A percentile compares a stretch with the other conserved stretches of the same genome.
These are phyloP conservation scores for Lepidium africanum DNA, from an alignment of 345 rosid genomes.

Conservation along the genomic window DNA sequence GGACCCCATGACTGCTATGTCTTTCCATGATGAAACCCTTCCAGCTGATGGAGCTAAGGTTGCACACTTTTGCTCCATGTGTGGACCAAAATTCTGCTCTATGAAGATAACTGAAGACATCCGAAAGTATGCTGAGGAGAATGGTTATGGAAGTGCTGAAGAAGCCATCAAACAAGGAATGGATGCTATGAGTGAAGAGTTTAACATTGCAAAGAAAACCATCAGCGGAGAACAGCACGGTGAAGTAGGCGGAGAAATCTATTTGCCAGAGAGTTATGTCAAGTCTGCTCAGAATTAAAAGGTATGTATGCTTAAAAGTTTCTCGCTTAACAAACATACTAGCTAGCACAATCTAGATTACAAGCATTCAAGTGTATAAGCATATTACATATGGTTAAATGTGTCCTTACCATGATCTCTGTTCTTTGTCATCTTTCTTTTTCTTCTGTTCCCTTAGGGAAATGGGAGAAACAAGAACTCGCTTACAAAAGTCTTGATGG, in stretches of 20 bases:
- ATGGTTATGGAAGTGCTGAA: conserved; percentile 86
- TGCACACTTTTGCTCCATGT: conserved; percentile 98
- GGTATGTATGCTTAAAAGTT: conserved; percentile 23
- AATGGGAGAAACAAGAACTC: neutral
- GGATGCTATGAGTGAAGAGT: conserved; percentile 96
- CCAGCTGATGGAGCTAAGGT: conserved; percentile 99
- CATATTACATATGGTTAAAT: neutral
- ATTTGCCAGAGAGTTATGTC: conserved; percentile 59
- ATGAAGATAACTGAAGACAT: conserved; percentile 99
- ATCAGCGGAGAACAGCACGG: conserved; percentile 96
- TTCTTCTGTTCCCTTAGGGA: neutral
- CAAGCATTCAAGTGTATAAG: neutral
- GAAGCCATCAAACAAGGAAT: conserved; percentile 85
- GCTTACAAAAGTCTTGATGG: conserved; percentile 7
- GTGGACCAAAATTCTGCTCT: conserved; percentile 98
- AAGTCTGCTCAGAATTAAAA: conserved; percentile 46
- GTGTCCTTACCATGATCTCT: neutral
- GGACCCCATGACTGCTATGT: conserved; percentile 98
- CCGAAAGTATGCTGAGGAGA: conserved; percentile 91
- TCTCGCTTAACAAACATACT: neutral
- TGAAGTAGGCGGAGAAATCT: conserved; percentile 95
- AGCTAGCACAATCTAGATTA: neutral
- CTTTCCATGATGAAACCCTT: conserved; percentile 95
- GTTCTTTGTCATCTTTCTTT: neutral
- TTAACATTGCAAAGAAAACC: conserved; percentile 82